Base-by-base conservation (phyloP, 176 grass and related monocot species). In the Carex parvula region DNA sequence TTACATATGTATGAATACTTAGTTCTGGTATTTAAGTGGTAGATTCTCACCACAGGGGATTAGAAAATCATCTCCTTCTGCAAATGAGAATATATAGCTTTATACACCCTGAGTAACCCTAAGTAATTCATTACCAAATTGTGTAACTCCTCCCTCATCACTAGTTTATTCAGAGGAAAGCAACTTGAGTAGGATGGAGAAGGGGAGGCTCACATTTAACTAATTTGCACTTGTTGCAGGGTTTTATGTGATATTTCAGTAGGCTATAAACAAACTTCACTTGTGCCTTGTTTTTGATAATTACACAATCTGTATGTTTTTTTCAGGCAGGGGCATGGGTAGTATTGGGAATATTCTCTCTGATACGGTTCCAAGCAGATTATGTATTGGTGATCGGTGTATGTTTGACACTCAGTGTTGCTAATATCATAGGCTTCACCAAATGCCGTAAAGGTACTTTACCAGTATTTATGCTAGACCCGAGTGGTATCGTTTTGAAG, bases 381-480 rank as follows among this genome's bases (percentile, higher is more conserved):
- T 98, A 93, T 81, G 89, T 99, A 84, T 90, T 99, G 22, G 97
- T 96, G 42, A 67, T 99, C 64, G 97, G 93, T 88, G 97, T 99
- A 90, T 99, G 97, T 82, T 94, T 99, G 84, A 99, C 70, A 60
- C 88, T 99, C 48, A 94, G 93, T 66, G 76, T 99, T 85, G 97
- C 97, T 72, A 99, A 99, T 80, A 99, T 99, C 62, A 85, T 99
- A 91, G 97, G 97, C n/a, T 99, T 99, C 91, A 99, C 97, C 46
- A 99, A 93, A 92, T 99, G 97, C 63, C 94, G 90, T 70, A 99
- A 99, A 96, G 97, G 97, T 99, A 89, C 39, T 56, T 2, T 52
- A 26, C 73, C 73, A 15, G 6, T 77, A 77, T 30, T 32, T 14
- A 30, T 76, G 72, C 72, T 2, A 8, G 41, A 54, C 53, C 77